phyloP scores from a whole-genome alignment of 192 early-diverging fungal genomes.

The Backusella sp. region DNA sequence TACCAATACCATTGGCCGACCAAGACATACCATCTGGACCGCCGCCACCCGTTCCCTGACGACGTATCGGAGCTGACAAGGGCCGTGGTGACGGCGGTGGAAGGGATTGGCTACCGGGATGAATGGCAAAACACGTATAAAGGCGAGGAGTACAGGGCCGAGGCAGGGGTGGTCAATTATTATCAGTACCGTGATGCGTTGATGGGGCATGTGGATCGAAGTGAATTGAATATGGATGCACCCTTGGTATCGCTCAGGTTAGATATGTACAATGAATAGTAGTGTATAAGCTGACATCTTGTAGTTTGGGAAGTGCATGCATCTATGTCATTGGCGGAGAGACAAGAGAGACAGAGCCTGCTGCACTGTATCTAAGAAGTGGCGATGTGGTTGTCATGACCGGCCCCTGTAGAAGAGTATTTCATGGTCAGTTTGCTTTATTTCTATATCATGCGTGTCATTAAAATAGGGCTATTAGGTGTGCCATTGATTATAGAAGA shows the following conservation, averaged over 20 bases:
- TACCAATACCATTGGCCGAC: slow-evolving; percentile 82
- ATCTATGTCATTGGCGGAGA: slow-evolving; percentile 80
- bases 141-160: slow-evolving; percentile 58
- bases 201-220: slow-evolving; percentile 92
- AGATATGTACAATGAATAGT: background rate
- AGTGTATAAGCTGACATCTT: background rate
- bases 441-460: no score
- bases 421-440: slow-evolving; percentile 64
- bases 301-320: slow-evolving; percentile 72
- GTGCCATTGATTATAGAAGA: slow-evolving; percentile 27
- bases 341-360: slow-evolving; percentile 66
- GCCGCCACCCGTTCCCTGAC: slow-evolving; percentile 63
- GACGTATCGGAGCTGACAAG: slow-evolving; percentile 60
- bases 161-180: slow-evolving; percentile 95
- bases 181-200: slow-evolving; percentile 81
- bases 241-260: slow-evolving; percentile 80
- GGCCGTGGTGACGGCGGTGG: slow-evolving; percentile 65
- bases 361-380: slow-evolving; percentile 69
- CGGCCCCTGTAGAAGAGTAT: slow-evolving; percentile 70
- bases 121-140: slow-evolving; percentile 54
- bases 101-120: slow-evolving; percentile 39
- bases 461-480: background rate
- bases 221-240: slow-evolving; percentile 82
- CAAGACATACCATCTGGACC: slow-evolving; percentile 75
- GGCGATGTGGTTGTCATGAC: slow-evolving; percentile 93